Base-by-base conservation (phyloP, 345 rosid genomes). In the Lepidium didymum region DNA sequence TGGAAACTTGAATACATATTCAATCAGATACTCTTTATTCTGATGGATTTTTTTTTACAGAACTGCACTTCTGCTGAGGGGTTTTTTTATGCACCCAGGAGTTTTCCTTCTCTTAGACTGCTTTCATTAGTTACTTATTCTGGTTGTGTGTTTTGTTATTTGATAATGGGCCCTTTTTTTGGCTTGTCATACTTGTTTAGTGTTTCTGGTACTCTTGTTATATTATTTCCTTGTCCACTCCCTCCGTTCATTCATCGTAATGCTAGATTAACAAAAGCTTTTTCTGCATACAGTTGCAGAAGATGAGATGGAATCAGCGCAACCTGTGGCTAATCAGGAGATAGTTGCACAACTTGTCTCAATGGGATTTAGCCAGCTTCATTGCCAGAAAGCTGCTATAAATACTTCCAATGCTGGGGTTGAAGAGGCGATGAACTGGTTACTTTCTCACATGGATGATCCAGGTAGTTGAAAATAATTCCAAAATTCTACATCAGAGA, bases 391-490 rank as follows among this genome's bases (percentile, higher is more conserved):
- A 82, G 97, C 99, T 51, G 96, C 91, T 53, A 81, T 94, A 72
- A 84, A 78, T 64, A 86, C 97, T 54, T 86, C 80, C 51, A 94
- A 94, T 76, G 80, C 78, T 38, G 99, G 99, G 58, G 85, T 87
- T 4, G 97, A 94, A 78, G 97, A 89, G 80, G 97, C 99, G 37
- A 94, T 87, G 99, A 94, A 87, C 75, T 94, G 99, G 99, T 69
- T 94, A 60, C 86, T 94, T 64, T 76, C 86, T 51, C 97, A 94
- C 82, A 83, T 89, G 96, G 96, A 86, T 77, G 97, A 94, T 79
- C 81, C 96, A 76, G 99, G 99, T 94, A 82, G 61, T 37, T 69
- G 4, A 57, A 40, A 42, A 65, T 49, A 36, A 7, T 35, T 12
- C 19, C 14, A 42, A 10, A 6, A 49, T 12, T 23, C 33, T 42